These are phyloP conservation scores for Miscanthus sacchariflorus DNA, from an alignment of 202 grass and related monocot genomes.

Conservation along the genomic window DNA sequence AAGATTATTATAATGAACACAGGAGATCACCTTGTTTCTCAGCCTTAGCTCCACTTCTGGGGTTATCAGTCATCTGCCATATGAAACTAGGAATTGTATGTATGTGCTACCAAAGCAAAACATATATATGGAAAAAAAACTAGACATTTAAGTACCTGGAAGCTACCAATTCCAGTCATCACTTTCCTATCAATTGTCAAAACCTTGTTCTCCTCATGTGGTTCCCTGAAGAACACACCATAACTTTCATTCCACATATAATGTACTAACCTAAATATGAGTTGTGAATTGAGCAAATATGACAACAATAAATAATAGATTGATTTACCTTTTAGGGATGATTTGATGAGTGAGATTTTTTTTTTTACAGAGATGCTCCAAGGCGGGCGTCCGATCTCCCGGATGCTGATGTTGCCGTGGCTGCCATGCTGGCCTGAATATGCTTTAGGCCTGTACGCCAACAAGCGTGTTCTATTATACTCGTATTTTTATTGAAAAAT, in stretches of 20 bases:
- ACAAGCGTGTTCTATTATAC: too few species aligned
- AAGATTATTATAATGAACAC: too few species aligned
- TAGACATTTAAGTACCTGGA: constrained; percentile 30
- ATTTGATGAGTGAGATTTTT: background rate
- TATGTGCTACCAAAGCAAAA: constrained; percentile 27
- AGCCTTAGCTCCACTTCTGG: constrained; percentile 30
- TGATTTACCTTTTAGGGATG: constrained; percentile 34
- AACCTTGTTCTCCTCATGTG: constrained; percentile 25
- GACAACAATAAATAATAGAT: constrained; percentile 14
- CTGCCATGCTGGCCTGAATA: too few species aligned
- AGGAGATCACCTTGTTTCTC: constrained; percentile 40
- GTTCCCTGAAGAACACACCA: constrained; percentile 45
- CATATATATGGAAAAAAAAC: constrained; percentile 1
- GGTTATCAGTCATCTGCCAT: constrained; percentile 25
- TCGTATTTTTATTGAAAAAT: too few species aligned
- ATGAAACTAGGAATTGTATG: constrained; percentile 33
- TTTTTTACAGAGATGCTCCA: too few species aligned
- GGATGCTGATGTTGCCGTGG: too few species aligned
- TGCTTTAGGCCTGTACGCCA: too few species aligned
- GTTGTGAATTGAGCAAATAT: background rate
- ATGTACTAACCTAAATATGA: background rate
- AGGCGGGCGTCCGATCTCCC: too few species aligned
- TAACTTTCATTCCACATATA: constrained; percentile 26
- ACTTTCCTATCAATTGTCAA: constrained; percentile 43
- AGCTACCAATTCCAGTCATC: constrained; percentile 20